Conservation (phyloP, 2,329 filamentous ascomycete genomes). For the Rhynchosporium secalis region DNA sequence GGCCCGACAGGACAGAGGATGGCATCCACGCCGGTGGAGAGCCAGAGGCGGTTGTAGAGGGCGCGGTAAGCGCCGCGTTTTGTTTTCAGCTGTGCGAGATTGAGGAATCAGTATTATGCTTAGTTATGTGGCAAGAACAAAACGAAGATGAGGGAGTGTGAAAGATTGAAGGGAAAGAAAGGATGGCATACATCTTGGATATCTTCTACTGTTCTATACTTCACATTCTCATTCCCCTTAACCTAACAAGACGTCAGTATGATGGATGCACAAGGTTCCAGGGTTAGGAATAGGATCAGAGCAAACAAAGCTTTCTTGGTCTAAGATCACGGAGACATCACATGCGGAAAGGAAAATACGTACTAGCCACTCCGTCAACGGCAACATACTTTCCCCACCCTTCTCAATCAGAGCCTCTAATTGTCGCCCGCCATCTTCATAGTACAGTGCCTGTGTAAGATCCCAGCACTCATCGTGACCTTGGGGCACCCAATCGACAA, state of each 20-base stretch:
- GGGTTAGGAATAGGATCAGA: too few relatives aligned
- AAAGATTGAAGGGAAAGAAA: not conserved
- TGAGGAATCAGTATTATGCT: not conserved
- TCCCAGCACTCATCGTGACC: conserved; percentile 30
- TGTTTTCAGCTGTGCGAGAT: conserved; percentile 21
- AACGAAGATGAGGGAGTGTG: too few relatives aligned
- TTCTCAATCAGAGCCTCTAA: conserved; percentile 19
- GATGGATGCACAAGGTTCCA: too few relatives aligned
- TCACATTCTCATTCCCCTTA: conserved; percentile 29
- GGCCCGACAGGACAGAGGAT: conserved; percentile 60
- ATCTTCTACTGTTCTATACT: conserved; percentile 27
- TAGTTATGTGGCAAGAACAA: too few relatives aligned
- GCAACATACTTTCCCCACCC: conserved; percentile 24
- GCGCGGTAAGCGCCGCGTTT: conserved; percentile 43
- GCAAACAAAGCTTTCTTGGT: too few relatives aligned
- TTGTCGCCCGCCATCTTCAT: conserved; percentile 29
- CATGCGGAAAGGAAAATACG: too few relatives aligned
- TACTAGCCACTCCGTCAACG: conserved; percentile 32
- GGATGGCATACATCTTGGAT: conserved; percentile 22
- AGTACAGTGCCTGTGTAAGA: conserved; percentile 30
- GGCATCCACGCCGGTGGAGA: conserved; percentile 47
- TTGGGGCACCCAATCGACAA: conserved; percentile 31
- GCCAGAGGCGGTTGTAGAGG: conserved; percentile 27
- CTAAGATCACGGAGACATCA: too few relatives aligned
- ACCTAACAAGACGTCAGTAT: too few relatives aligned